Evolutionary conservation across 768 basidiomycete species (phyloP), one percentile per base, ranked within the genome.

Genomic region (Boletus pseudopeckii): DNA sequence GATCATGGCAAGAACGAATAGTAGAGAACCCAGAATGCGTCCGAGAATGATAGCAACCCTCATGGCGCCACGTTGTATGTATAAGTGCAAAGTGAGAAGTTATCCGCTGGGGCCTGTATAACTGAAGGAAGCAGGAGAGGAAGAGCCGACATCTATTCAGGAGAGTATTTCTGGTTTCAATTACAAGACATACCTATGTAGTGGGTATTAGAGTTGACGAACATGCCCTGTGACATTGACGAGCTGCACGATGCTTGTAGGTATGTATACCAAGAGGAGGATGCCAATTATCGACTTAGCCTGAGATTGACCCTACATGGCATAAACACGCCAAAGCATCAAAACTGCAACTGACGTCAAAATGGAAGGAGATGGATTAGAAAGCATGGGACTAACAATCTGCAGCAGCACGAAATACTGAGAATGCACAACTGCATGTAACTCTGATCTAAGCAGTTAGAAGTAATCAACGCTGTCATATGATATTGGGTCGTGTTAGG

Each of bases 271-370:
- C 22, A 32, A 33, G 11, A 60, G 34, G 17, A 60, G 52, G 38
- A 42, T 5, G 1, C 28, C 2, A 3, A 58, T 42, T 7, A 58
- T 22, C 17, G 10, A 34, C 40, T 4, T 58, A 0, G n/a, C n/a
- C n/a, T n/a, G n/a, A n/a, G 57, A 55, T 26, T 36, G 46, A 28
- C n/a, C 1, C 41, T 34, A 58, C 33, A 52, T 37, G 8, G 49
- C 32, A 28, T 55, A 55, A 3, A 57, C 53, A 6, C 56, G 56
- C 6, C 50, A 30, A 10, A 55, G 11, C 54, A 58, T 58, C 30
- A 56, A 18, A 11, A 52, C 54, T 57, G 15, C 4, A 15, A 14
- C 30, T 11, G 17, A 26, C 1, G 13, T 36, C 13, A 34, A 1
- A 2, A 40, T 6, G 9, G 18, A 9, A 4, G 42, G 24, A 17